phyloP scores from a whole-genome alignment of 805 yeast genomes.

The Pichia heedii region DNA sequence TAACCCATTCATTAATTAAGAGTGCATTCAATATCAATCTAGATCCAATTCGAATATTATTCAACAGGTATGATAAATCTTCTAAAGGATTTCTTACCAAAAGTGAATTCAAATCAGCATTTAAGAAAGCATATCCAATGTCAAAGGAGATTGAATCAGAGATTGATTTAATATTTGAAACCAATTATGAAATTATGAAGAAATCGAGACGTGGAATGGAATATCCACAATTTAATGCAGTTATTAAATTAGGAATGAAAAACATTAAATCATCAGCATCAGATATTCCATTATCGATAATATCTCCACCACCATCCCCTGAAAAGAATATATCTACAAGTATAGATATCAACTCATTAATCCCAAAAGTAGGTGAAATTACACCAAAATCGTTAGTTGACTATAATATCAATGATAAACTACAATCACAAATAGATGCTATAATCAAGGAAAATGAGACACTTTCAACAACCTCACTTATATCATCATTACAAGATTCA shows the following conservation, averaged over 20 bases:
- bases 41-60: slow-evolving; percentile 26
- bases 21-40: neutral
- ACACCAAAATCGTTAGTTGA: neutral
- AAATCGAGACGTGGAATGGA: slow-evolving; percentile 21
- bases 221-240: slow-evolving; percentile 18
- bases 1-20: neutral
- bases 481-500: neutral
- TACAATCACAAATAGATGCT: neutral
- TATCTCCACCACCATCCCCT: neutral
- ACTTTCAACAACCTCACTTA: neutral
- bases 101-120: slow-evolving; percentile 34
- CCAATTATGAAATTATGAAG: slow-evolving; percentile 9
- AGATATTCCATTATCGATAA: neutral
- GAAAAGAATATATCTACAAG: neutral
- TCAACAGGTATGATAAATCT: slow-evolving; percentile 31
- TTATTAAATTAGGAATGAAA: slow-evolving; percentile 13
- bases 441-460: neutral
- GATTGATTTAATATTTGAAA: slow-evolving; percentile 22
- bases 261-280: neutral
- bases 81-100: slow-evolving; percentile 31
- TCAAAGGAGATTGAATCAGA: slow-evolving; percentile 28
- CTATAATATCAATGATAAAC: neutral
- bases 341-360: neutral
- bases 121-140: slow-evolving; percentile 33
- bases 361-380: neutral